Evolutionary conservation across 306 rosid genomes (phyloP).

Genomic region (Canavalia gladiata): DNA sequence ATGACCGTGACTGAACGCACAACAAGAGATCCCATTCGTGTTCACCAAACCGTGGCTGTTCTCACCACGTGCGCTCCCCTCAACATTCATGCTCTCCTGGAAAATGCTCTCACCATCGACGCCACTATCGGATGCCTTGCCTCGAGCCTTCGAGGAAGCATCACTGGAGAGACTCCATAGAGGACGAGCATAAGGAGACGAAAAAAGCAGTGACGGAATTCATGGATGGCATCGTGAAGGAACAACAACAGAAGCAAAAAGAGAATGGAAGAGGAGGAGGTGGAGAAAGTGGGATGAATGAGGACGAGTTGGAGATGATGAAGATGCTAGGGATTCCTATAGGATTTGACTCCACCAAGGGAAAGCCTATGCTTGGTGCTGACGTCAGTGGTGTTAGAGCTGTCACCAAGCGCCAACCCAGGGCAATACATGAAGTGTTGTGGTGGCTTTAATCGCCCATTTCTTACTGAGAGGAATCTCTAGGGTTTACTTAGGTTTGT

Average conservation of each 20-base stretch:
- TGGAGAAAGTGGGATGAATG: conserved; percentile 57
- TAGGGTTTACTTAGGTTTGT: conserved; percentile 58
- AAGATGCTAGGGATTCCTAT: conserved; percentile 87
- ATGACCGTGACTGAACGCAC: conserved; percentile 65
- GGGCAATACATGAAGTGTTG: conserved; percentile 98
- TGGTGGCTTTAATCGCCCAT: conserved; percentile 97
- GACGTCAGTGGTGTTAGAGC: conserved; percentile 89
- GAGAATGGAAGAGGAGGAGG: conserved; percentile 46
- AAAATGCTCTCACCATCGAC: conserved; percentile 71
- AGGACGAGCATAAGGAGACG: conserved; percentile 70
- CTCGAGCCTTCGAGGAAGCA: conserved; percentile 79
- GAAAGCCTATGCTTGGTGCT: conserved; percentile 88
- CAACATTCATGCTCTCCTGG: conserved; percentile 71
- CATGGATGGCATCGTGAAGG: conserved; percentile 80
- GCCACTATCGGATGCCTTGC: conserved; percentile 77
- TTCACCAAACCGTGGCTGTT: conserved; percentile 71
- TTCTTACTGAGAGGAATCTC: conserved; percentile 92
- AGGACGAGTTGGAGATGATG: conserved; percentile 96
- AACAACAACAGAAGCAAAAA: conserved; percentile 67
- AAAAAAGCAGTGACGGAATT: conserved; percentile 81
- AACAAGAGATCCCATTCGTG: conserved; percentile 83
- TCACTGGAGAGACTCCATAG: conserved; percentile 64
- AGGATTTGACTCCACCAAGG: conserved; percentile 92
- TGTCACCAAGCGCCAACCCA: conserved; percentile 87
- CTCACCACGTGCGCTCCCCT: conserved; percentile 82